phyloP scores from a whole-genome alignment of 2,329 filamentous ascomycete species.

The Annulohypoxylon truncatum region DNA sequence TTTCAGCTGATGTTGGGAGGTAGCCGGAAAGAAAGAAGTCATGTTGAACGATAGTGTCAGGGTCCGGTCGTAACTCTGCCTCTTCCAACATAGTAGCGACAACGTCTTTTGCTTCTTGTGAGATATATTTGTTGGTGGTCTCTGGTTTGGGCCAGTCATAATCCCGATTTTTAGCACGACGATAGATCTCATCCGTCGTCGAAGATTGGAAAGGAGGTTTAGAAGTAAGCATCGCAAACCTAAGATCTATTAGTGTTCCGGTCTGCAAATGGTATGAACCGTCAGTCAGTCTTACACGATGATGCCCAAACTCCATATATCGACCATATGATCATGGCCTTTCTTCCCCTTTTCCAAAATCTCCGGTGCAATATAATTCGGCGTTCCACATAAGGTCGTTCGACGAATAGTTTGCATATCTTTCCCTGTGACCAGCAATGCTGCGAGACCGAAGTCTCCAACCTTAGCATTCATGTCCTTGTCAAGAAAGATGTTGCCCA shows the following conservation, averaged over 20 bases:
- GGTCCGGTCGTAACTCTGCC: conserved; percentile 78
- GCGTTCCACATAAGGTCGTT: conserved; percentile 95
- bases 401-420: conserved; percentile 87
- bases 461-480: conserved; percentile 97
- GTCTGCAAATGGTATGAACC: not conserved
- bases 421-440: conserved; percentile 88
- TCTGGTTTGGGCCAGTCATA: conserved; percentile 82
- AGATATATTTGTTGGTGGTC: conserved; percentile 75
- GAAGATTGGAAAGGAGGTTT: conserved; percentile 96
- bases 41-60: conserved; percentile 82
- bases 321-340: conserved; percentile 96
- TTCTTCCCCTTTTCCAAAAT: conserved; percentile 94
- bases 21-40: conserved; percentile 82
- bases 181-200: conserved; percentile 87
- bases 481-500: conserved; percentile 97
- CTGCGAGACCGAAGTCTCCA: conserved; percentile 95
- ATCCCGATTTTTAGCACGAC: conserved; percentile 74
- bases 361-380: conserved; percentile 98
- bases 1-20: conserved; percentile 72
- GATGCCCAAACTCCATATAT: conserved; percentile 97
- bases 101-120: conserved; percentile 79
- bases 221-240: conserved; percentile 95
- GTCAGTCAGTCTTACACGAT: conserved; percentile 77
- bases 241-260: conserved; percentile 54
- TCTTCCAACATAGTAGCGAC: conserved; percentile 81